Evolutionary conservation across 2,329 filamentous ascomycete species (phyloP).

Genomic region (Colletotrichum chlorophyti): DNA sequence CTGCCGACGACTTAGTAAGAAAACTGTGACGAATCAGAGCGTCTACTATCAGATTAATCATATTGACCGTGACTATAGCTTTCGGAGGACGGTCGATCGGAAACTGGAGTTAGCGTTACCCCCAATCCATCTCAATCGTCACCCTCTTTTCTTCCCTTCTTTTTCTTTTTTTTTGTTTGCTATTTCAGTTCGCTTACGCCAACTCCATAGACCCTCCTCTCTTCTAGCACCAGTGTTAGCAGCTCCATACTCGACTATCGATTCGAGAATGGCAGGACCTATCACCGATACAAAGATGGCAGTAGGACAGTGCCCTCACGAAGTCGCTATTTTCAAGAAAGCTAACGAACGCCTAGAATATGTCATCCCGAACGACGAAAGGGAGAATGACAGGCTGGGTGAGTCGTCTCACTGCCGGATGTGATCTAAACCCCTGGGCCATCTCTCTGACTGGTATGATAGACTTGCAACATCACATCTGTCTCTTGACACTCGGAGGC

Average conservation of each 20-base stretch:
- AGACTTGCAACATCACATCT: slow-evolving; percentile 46
- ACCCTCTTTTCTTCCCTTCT: neutral
- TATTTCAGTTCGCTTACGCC: neutral
- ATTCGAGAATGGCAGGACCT: slow-evolving; percentile 16
- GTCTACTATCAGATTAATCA: no score
- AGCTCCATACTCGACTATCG: slow-evolving; percentile 35
- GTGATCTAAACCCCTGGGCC: no score
- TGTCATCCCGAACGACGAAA: slow-evolving; percentile 23
- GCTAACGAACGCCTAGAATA: slow-evolving; percentile 13
- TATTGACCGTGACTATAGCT: neutral
- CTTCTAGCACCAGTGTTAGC: slow-evolving; percentile 37
- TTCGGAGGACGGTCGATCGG: neutral
- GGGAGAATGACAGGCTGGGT: slow-evolving; percentile 23
- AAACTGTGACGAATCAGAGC: neutral
- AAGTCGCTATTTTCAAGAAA: no score
- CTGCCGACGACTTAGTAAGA: neutral
- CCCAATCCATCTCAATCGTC: neutral
- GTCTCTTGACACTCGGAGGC: slow-evolving; percentile 38
- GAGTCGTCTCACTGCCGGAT: neutral
- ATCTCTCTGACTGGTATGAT: neutral
- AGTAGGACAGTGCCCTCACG: no score
- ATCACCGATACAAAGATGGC: slow-evolving; percentile 31
- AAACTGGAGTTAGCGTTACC: neutral
- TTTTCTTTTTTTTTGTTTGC: no score
- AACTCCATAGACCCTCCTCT: neutral